A percentile compares a stretch with the other conserved stretches of the same genome.
Evolutionary conservation across 2,329 filamentous ascomycete species (phyloP).

Genomic region (Ambrosiella cleistominuta): DNA sequence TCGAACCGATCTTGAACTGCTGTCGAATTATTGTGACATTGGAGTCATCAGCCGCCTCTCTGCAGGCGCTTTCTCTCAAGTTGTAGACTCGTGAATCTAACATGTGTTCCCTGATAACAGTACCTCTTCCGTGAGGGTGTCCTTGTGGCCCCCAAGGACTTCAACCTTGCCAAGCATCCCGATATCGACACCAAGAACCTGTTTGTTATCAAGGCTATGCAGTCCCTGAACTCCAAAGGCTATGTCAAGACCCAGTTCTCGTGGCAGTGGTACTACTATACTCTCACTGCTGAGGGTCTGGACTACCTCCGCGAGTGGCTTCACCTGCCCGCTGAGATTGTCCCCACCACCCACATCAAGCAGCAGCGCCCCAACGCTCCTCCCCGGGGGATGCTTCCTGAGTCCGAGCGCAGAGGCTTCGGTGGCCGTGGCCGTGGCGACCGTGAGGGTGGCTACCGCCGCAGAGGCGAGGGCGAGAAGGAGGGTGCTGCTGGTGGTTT

Average conservation of each 20-base stretch:
- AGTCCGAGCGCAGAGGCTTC: slow-evolving; percentile 61
- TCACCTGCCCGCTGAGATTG: slow-evolving; percentile 97
- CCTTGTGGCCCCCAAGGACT: slow-evolving; percentile 98
- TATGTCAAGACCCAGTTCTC: slow-evolving; percentile 99
- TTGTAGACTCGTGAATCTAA: slow-evolving; percentile 1
- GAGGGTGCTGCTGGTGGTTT: slow-evolving; percentile 83
- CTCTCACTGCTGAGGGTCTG: slow-evolving; percentile 96
- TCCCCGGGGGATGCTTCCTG: slow-evolving; percentile 95
- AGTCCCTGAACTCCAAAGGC: slow-evolving; percentile 94
- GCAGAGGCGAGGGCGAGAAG: slow-evolving; percentile 82
- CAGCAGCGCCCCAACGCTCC: slow-evolving; percentile 97
- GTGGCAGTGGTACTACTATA: slow-evolving; percentile 99
- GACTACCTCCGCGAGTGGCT: slow-evolving; percentile 99
- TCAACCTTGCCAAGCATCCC: slow-evolving; percentile 90
- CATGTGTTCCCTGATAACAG: slow-evolving; percentile 25
- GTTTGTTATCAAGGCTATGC: slow-evolving; percentile 95
- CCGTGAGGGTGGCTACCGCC: slow-evolving; percentile 80
- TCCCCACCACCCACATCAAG: slow-evolving; percentile 99
- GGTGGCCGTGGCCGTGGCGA: slow-evolving; percentile 65
- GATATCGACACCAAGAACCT: slow-evolving; percentile 99
- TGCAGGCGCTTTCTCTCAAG: background rate
- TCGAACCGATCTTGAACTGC: background rate
- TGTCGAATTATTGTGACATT: background rate
- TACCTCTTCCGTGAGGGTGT: slow-evolving; percentile 92
- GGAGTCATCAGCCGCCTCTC: background rate